These are phyloP conservation scores for Hondaea fermentalgiana DNA, from an alignment of 108 stramenopile genomes.

Conservation along the genomic window DNA sequence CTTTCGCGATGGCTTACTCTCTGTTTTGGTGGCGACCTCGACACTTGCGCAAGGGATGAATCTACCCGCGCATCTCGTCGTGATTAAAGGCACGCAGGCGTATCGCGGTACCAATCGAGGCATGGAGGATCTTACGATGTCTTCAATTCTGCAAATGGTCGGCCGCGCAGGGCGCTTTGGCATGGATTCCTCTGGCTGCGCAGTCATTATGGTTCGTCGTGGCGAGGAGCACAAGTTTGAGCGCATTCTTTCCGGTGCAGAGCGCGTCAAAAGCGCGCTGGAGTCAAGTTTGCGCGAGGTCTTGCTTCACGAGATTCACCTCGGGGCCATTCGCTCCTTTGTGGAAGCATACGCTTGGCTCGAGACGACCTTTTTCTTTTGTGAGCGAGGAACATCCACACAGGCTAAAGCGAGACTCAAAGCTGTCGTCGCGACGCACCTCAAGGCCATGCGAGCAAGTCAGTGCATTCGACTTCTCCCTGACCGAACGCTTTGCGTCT, in stretches of 20 bases:
- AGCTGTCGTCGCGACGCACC: background rate
- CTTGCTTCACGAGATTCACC: background rate
- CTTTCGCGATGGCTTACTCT: constrained; percentile 53
- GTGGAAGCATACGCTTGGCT: background rate
- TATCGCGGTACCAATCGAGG: constrained; percentile 74
- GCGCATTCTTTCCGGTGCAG: background rate
- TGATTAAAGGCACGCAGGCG: constrained; percentile 78
- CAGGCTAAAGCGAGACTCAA: background rate
- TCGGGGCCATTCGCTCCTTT: background rate
- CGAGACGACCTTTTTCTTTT: background rate
- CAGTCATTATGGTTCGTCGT: constrained; percentile 43
- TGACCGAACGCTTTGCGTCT: background rate
- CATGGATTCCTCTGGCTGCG: constrained; percentile 76
- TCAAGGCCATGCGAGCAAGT: background rate
- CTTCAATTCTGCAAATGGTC: constrained; percentile 85
- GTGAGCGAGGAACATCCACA: background rate
- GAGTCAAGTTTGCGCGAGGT: background rate
- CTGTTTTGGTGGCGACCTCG: constrained; percentile 80
- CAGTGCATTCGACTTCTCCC: background rate
- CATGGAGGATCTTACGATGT: constrained; percentile 68
- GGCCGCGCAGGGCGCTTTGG: constrained; percentile 92
- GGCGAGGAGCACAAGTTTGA: background rate
- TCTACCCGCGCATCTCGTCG: constrained; percentile 84
- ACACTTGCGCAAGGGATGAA: constrained; percentile 94
- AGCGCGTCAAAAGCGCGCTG: background rate